Base-by-base conservation (phyloP, 371 early-diverging fungal genomes). In the Mortierella sp. region DNA sequence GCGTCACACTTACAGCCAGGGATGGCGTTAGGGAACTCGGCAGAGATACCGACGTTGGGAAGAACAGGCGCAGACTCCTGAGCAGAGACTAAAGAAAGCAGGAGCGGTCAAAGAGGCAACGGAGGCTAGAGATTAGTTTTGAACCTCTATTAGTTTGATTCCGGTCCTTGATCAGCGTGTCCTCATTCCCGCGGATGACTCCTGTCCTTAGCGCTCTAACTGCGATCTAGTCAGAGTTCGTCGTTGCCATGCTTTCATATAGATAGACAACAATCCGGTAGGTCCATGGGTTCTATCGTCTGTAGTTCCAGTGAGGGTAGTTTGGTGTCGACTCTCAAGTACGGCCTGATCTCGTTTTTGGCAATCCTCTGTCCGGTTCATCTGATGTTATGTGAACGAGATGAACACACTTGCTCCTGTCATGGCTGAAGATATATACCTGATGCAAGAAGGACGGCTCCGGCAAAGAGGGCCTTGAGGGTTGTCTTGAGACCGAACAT, bases 401-500 rank as follows among this genome's bases (percentile, higher is more conserved):
- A 34, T 34, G 37, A 34, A 14, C 7, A 34, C 37, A 34, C 4
- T 34, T n/a, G 31, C 27, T 15, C 24, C 2, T 43, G 42, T 19
- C 8, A 19, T 19, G 17, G 15, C 23, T 15, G 8, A 8, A 15
- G 8, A 49, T 6, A 15, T 23, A 37, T 76, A 76, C 76, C 76
- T 76, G 76, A 51, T 48, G 76, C 76, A 23, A 76, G 64, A 54
- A 69, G 14, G 50, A 76, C 56, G 32, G 76, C 76, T 28, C 76
- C 57, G 49, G 60, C 64, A 52, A 76, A 17, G 50, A 76, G 69
- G 61, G 76, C 64, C 69, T 76, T 76, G 76, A 76, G 65, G 34
- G 78, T 60, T 17, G 59, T 48, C 78, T 76, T 76, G 55, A 76
- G 50, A 56, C 70, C 64, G 55, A 76, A 53, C 78, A 76, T 75